Base-by-base conservation (phyloP, 768 basidiomycete species). In the Phaeolepiota aurea region DNA sequence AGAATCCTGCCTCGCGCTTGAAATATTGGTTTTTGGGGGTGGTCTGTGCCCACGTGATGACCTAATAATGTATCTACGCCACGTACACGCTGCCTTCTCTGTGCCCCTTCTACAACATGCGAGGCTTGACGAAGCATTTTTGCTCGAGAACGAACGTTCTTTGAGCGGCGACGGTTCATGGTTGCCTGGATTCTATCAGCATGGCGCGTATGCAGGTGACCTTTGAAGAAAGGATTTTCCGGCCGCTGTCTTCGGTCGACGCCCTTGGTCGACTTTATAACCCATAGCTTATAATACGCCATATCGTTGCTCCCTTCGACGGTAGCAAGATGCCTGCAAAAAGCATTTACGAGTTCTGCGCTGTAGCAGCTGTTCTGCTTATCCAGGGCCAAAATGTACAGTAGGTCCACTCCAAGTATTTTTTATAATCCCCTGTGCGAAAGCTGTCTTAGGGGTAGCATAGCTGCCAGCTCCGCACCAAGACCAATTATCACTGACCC, bases 401-500 rank as follows among this genome's bases (percentile, higher is more conserved):
- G n/a, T n/a, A n/a, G n/a, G n/a, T n/a, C n/a, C n/a, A n/a, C n/a
- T n/a, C n/a, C n/a, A n/a, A n/a, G n/a, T n/a, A n/a, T n/a, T n/a
- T n/a, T n/a, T n/a, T n/a, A n/a, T n/a, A n/a, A n/a, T n/a, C n/a
- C n/a, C n/a, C n/a, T n/a, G n/a, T n/a, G n/a, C n/a, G n/a, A n/a
- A n/a, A n/a, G n/a, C n/a, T n/a, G n/a, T n/a, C n/a, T n/a, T n/a
- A n/a, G n/a, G n/a, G n/a, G n/a, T n/a, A n/a, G n/a, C n/a, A n/a
- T n/a, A n/a, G n/a, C n/a, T n/a, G n/a, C n/a, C n/a, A n/a, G n/a
- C n/a, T n/a, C n/a, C n/a, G n/a, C n/a, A n/a, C n/a, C n/a, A n/a
- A n/a, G n/a, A 5, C 14, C 54, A 5, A 51, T 41, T 32, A 57
- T 64, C 18, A 40, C 59, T 4, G 67, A 72, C 41, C 69, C 68